phyloP scores from a whole-genome alignment of 495 filamentous ascomycete species.

The Penicillium odoratum region DNA sequence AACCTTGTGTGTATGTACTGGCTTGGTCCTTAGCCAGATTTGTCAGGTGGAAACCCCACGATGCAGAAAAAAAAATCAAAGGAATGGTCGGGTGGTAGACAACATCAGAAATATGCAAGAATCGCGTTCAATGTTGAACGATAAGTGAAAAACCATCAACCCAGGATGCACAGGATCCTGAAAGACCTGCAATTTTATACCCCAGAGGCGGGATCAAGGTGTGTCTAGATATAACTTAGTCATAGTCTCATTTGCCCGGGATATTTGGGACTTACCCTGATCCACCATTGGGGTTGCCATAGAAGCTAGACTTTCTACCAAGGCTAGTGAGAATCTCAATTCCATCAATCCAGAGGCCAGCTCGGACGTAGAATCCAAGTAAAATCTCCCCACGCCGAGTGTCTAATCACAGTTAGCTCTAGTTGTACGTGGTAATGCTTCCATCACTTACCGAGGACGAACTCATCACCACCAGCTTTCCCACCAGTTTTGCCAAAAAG shows the following conservation, averaged over 20 bases:
- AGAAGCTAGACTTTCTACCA: conserved; percentile 80
- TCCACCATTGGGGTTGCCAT: conserved; percentile 79
- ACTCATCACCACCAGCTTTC: conserved; percentile 71
- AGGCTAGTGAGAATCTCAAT: conserved; percentile 88
- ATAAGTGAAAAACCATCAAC: conserved; percentile 88
- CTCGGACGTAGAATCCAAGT: conserved; percentile 81
- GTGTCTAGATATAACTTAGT: conserved; percentile 55
- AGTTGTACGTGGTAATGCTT: conserved; percentile 6
- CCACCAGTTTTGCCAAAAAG: conserved; percentile 86
- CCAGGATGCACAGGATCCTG: conserved; percentile 79
- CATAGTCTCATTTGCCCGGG: background rate
- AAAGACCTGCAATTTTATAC: conserved; percentile 83
- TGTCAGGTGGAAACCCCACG: conserved; percentile 5
- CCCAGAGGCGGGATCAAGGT: conserved; percentile 88
- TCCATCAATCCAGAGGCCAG: conserved; percentile 84
- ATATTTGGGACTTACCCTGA: conserved; percentile 63
- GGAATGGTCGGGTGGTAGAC: background rate
- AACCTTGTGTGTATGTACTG: conserved; percentile 22
- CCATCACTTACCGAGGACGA: conserved; percentile 64
- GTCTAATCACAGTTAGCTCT: conserved; percentile 51
- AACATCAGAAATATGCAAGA: conserved; percentile 1
- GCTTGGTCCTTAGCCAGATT: conserved; percentile 11
- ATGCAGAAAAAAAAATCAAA: conserved; percentile 6
- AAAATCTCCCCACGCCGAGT: conserved; percentile 82
- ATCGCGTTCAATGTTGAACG: conserved; percentile 59